Evolutionary conservation across 129 eudicot species (phyloP).

Genomic region (Saposhnikovia divaricata): DNA sequence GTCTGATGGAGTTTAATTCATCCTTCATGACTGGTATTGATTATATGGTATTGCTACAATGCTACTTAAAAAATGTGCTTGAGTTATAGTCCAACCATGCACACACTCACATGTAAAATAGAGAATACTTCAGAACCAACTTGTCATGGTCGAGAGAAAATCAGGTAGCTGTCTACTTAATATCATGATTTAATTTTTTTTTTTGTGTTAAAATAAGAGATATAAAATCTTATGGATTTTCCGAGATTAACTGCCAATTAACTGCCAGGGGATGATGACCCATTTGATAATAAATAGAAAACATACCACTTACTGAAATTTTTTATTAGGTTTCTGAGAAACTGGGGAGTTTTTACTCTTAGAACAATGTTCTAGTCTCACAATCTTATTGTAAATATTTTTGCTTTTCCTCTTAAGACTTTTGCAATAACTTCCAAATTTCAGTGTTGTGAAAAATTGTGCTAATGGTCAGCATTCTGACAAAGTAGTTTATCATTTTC

Average conservation of each 20-base stretch:
- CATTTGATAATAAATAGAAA: background rate
- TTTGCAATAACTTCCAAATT: background rate
- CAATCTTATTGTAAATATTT: background rate
- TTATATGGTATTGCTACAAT: constrained; percentile 6
- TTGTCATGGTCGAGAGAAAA: background rate
- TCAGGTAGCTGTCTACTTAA: background rate
- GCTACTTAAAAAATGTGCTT: background rate
- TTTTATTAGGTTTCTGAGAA: background rate
- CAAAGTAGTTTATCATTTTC: background rate
- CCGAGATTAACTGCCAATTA: background rate
- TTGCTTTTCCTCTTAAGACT: background rate
- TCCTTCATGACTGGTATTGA: constrained; percentile 87
- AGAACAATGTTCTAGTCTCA: background rate
- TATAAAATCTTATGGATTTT: background rate
- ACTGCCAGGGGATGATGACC: background rate
- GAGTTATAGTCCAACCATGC: background rate
- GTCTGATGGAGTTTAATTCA: constrained; percentile 78
- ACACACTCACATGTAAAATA: background rate
- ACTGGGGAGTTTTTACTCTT: background rate
- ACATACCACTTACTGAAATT: background rate
- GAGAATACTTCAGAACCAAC: background rate
- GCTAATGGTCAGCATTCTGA: background rate
- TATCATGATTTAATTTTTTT: background rate
- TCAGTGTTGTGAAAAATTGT: background rate
- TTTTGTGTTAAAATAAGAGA: background rate